Base-by-base conservation (phyloP, 2,329 filamentous ascomycete species). In the Venturia pyrina region DNA sequence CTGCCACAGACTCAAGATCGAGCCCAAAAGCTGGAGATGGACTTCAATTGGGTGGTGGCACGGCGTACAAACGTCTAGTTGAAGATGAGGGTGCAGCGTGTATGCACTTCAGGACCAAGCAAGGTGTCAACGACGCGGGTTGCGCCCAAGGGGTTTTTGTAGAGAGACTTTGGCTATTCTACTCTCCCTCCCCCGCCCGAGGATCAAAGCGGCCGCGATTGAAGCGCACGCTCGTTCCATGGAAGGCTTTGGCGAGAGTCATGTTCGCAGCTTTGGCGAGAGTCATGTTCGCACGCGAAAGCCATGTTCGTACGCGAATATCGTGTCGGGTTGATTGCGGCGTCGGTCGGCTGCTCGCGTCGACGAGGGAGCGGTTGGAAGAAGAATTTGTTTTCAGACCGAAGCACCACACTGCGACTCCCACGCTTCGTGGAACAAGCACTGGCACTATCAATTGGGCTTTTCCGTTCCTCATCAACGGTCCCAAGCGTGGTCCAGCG, bases 321-420 rank as follows among this genome's bases (percentile, higher is more conserved):
- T 32, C 37, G 53, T 57, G 28, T 19, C 53, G 53, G 37, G 32
- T 57, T 57, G 53, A 57, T 57, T 57, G 53, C 28, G 53, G 53
- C 53, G 53, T 37, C 15, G 28, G 53, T 57, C 53, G 53, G 53
- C 53, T 57, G 53, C 53, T 57, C 53, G 53, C 28, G 28, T 57
- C 28, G 37, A 57, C 13, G 28, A 57, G 32, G 53, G 53, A 37
- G 53, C 24, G 53, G 13, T 19, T 17, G 13, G 3, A 13, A 13
- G 21, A 34, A 37, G 37, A 37, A 37, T 57, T 57, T 57, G 53
- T 57, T 57, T 57, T 57, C 15, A 57, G 53, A 37, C 53, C 53
- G 32, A 57, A 53, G n/a, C 7, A 3, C 6, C 15, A 37, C 32
- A n/a, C 53, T 37, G 10, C 21, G 3, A 28, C 32, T 57, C 32